Percentiles rank a stretch among this genome's conserved stretches.
phyloP scores from a whole-genome alignment of 306 rosid species.

The Corylus avellana region DNA sequence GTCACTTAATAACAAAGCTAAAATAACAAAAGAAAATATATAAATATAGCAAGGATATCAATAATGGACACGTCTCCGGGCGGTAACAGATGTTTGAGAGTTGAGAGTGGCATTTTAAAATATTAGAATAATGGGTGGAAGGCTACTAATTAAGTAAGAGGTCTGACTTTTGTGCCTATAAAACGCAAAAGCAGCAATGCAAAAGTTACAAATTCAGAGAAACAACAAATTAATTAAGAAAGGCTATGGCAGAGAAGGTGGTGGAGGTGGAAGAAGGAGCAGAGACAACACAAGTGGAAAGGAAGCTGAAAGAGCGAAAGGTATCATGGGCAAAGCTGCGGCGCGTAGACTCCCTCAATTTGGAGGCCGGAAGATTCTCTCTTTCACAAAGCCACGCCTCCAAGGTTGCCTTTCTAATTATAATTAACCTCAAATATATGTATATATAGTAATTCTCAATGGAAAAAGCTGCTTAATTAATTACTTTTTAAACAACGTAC shows the following conservation, averaged over 20 bases:
- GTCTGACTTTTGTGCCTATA: not conserved
- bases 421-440: no score
- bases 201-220: no score
- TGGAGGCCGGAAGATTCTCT: slow-evolving; percentile 80
- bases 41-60: no score
- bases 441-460: no score
- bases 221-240: not conserved
- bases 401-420: slow-evolving; percentile 29
- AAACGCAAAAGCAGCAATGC: not conserved
- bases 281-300: not conserved
- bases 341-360: slow-evolving; percentile 71
- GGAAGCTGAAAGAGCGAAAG: slow-evolving; percentile 36
- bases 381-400: slow-evolving; percentile 8
- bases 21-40: no score
- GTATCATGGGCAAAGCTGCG: slow-evolving; percentile 71
- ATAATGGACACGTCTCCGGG: no score
- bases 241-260: not conserved
- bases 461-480: no score
- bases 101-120: no score
- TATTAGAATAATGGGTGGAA: not conserved
- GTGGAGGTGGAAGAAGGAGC: not conserved
- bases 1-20: no score
- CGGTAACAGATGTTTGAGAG: no score
- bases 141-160: not conserved
- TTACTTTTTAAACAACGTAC: no score